Evolutionary conservation across 2,329 filamentous ascomycete genomes (phyloP).

Genomic region (Capronia epimyces): DNA sequence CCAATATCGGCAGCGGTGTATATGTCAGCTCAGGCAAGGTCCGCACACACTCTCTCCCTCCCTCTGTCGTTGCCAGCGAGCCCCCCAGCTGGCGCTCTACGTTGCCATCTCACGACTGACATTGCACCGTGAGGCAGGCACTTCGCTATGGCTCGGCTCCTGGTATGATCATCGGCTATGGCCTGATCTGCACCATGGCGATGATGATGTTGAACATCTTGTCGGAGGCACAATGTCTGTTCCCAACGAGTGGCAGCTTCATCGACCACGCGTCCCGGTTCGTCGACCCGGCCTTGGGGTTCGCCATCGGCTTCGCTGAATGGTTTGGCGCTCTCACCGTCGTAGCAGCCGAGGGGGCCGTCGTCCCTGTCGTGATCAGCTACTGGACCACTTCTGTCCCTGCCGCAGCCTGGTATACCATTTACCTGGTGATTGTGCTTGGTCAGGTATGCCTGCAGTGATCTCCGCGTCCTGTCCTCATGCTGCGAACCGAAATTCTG

Average conservation of each 20-base stretch:
- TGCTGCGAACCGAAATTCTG: neutral
- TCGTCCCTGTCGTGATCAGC: conserved; percentile 40
- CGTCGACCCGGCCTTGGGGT: conserved; percentile 46
- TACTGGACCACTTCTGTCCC: conserved; percentile 44
- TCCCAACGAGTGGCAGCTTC: conserved; percentile 7
- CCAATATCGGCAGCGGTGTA: conserved; percentile 33
- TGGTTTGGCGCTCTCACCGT: conserved; percentile 57
- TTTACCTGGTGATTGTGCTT: conserved; percentile 44
- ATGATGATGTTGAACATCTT: conserved; percentile 6
- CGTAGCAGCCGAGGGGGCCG: conserved; percentile 42
- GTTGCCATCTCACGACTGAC: neutral
- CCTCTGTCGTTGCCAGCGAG: too few relatives aligned
- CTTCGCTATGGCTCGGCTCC: conserved; percentile 31
- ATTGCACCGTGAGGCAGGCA: neutral
- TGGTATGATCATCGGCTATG: conserved; percentile 34
- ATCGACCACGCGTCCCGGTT: conserved; percentile 37
- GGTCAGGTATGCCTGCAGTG: conserved; percentile 26
- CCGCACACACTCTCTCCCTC: neutral
- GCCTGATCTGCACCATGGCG: conserved; percentile 27
- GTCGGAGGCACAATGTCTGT: conserved; percentile 4
- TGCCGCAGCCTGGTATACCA: conserved; percentile 2
- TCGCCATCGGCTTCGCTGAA: conserved; percentile 44
- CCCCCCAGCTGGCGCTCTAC: neutral
- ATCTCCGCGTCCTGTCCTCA: too few relatives aligned
- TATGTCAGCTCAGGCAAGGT: conserved; percentile 34